phyloP scores from a whole-genome alignment of 257 asterid species.

The Rauvolfia tetraphylla region DNA sequence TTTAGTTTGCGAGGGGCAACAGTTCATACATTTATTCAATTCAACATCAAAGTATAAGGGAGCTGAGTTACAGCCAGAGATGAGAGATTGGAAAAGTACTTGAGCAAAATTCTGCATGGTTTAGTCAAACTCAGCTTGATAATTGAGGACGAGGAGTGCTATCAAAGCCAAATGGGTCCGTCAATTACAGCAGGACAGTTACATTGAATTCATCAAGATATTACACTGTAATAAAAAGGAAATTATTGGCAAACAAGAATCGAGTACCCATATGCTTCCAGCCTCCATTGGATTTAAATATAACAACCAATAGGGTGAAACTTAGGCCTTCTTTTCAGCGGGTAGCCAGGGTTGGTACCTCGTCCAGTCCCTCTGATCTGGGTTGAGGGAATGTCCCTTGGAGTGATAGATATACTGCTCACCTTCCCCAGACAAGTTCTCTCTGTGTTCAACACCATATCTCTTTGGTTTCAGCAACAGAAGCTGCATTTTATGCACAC shows the following conservation, averaged over 20 bases:
- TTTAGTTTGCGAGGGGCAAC: not conserved
- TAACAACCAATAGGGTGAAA: slow-evolving; percentile 6
- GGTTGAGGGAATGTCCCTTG: slow-evolving; percentile 87
- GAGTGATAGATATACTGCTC: slow-evolving; percentile 94
- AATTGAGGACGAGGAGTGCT: not conserved
- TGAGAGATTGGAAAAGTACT: not conserved
- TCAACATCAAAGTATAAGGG: not conserved
- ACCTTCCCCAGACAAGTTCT: slow-evolving; percentile 97
- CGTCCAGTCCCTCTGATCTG: slow-evolving; percentile 98
- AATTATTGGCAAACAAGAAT: slow-evolving; percentile 30
- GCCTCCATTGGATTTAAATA: slow-evolving; percentile 20
- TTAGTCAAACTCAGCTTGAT: not conserved
- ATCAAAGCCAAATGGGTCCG: not conserved
- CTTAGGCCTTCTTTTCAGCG: slow-evolving; percentile 44
- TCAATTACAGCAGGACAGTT: not conserved
- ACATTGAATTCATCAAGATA: not conserved
- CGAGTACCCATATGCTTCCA: slow-evolving; percentile 19
- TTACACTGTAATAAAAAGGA: slow-evolving; percentile 5
- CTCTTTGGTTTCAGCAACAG: slow-evolving; percentile 86
- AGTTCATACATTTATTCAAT: slow-evolving; percentile 1
- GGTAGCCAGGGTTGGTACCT: slow-evolving; percentile 92
- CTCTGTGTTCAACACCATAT: slow-evolving; percentile 86
- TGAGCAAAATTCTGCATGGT: not conserved
- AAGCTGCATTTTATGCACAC: slow-evolving; percentile 45
- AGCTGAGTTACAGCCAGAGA: not conserved